Percentiles rank a stretch among this genome's conserved stretches.
Conservation (phyloP, 129 eudicot genomes). For the Silybum marianum region DNA sequence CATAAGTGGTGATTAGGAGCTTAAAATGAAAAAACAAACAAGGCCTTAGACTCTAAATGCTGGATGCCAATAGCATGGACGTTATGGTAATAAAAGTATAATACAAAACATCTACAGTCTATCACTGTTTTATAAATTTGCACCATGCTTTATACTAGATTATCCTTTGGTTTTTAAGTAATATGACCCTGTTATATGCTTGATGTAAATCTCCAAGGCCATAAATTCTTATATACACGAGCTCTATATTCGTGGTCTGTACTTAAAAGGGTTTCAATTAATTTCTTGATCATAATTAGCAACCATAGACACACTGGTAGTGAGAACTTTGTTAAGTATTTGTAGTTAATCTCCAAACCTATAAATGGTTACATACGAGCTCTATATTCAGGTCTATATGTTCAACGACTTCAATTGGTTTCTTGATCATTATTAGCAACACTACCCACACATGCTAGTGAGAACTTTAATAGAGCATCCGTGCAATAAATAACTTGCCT, state of each 20-base stretch:
- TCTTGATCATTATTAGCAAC: constrained; percentile 9
- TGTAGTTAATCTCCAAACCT: background rate
- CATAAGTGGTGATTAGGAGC: too few species aligned
- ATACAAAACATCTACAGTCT: background rate
- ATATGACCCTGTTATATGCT: background rate
- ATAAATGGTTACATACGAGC: background rate
- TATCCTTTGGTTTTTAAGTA: constrained; percentile 7
- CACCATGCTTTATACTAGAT: constrained; percentile 3
- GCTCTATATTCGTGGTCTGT: background rate
- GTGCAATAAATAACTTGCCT: background rate
- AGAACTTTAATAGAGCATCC: constrained; percentile 4
- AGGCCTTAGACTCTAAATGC: background rate
- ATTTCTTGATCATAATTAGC: constrained; percentile 13
- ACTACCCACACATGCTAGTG: constrained; percentile 8
- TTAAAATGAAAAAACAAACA: too few species aligned
- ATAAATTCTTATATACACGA: constrained; percentile 2
- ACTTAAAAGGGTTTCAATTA: background rate
- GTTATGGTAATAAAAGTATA: background rate
- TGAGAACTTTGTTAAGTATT: background rate
- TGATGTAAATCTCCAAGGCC: background rate
- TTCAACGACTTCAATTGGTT: constrained; percentile 11
- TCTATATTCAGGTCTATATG: background rate
- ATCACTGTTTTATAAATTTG: background rate
- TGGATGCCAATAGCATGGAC: background rate
- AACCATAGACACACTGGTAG: background rate